Conservation (phyloP, 805 yeast genomes). For the Sugiyamaella qingdaonensis region DNA sequence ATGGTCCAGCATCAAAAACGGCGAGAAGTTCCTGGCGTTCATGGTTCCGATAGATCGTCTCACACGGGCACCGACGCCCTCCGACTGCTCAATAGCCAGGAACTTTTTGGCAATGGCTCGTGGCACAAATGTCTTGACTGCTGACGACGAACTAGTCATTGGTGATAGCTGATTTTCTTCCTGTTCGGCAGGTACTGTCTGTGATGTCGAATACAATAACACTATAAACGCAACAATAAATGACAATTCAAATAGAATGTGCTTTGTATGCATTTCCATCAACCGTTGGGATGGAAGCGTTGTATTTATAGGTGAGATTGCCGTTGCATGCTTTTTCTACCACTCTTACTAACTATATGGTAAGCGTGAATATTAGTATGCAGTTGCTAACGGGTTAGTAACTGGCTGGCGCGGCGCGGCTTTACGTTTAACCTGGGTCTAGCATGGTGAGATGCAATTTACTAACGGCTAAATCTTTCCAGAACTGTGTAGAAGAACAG, state of each 20-base stretch:
- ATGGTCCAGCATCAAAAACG: constrained; percentile 77
- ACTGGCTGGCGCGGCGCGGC: background rate
- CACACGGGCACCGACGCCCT: constrained; percentile 82
- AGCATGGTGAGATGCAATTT: background rate
- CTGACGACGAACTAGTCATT: background rate
- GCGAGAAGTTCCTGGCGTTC: constrained; percentile 66
- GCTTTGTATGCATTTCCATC: constrained; percentile 6
- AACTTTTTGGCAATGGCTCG: constrained; percentile 50
- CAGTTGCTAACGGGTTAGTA: background rate
- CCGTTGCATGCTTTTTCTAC: background rate
- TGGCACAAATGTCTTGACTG: constrained; percentile 17
- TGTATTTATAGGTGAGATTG: background rate
- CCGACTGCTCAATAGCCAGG: constrained; percentile 64
- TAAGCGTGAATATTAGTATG: background rate
- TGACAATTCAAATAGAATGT: background rate
- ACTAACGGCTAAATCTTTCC: background rate
- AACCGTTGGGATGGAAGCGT: background rate
- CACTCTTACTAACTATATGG: background rate
- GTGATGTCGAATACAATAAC: background rate
- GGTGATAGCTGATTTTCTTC: background rate
- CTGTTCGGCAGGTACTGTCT: background rate
- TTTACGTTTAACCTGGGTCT: background rate
- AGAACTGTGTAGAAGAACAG: background rate
- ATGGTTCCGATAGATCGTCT: constrained; percentile 72
- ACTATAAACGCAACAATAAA: background rate